Evolutionary conservation across 495 filamentous ascomycete species (phyloP).

Genomic region (Massariosphaeria phaeospora): DNA sequence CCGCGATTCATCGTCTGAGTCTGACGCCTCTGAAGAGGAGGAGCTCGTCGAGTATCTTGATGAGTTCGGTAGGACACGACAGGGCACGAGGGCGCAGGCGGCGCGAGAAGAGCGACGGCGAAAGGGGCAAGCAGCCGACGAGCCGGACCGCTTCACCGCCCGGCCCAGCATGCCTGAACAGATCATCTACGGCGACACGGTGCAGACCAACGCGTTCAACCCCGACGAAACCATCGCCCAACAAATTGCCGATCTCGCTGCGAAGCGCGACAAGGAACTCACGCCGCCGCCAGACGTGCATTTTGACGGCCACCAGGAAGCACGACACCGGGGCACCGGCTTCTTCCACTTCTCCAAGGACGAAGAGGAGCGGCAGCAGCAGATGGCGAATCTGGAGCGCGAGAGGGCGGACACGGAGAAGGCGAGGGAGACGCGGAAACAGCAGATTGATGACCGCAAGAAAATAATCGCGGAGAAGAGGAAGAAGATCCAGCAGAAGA

Average conservation of each 20-base stretch:
- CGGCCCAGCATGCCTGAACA: conserved; percentile 59
- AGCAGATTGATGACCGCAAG: conserved; percentile 52
- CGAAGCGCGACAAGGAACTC: conserved; percentile 63
- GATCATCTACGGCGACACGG: conserved; percentile 76
- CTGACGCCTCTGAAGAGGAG: conserved; percentile 45
- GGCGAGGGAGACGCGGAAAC: conserved; percentile 46
- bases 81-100: conserved; percentile 59
- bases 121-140: conserved; percentile 44
- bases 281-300: conserved; percentile 76
- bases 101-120: conserved; percentile 50
- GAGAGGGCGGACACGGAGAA: conserved; percentile 66
- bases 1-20: conserved; percentile 42
- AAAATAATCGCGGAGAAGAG: conserved; percentile 51
- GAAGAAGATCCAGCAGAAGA: conserved; percentile 51
- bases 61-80: conserved; percentile 77
- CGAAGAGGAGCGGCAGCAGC: conserved; percentile 54
- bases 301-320: conserved; percentile 78
- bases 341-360: conserved; percentile 83
- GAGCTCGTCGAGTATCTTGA: conserved; percentile 78
- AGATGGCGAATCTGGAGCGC: conserved; percentile 70
- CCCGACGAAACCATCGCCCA: conserved; percentile 55
- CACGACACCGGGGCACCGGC: conserved; percentile 79
- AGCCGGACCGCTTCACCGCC: conserved; percentile 48
- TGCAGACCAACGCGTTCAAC: conserved; percentile 76
- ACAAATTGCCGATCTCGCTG: conserved; percentile 67